Percentiles rank a stretch among this genome's conserved stretches.
Evolutionary conservation across 257 asterid species (phyloP).

Genomic region (Solanum peruvianum): DNA sequence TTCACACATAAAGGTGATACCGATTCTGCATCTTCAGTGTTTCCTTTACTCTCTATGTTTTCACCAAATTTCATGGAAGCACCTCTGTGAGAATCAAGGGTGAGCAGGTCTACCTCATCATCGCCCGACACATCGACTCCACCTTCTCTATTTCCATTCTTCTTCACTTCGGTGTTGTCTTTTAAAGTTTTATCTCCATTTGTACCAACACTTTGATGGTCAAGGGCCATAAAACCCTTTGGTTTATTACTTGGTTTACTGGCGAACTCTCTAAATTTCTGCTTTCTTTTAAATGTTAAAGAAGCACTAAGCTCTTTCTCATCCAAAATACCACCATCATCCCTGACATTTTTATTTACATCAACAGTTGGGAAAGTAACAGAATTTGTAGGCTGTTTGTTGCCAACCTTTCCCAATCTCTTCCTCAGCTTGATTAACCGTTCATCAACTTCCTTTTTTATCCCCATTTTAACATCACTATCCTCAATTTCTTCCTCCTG

Average conservation of each 20-base stretch:
- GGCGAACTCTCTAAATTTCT: conserved; percentile 35
- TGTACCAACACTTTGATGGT: conserved; percentile 1
- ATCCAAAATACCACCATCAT: conserved; percentile 15
- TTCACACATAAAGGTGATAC: conserved; percentile 4
- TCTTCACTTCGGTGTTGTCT: conserved; percentile 7
- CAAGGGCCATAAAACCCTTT: conserved; percentile 43
- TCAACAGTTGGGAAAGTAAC: conserved; percentile 14
- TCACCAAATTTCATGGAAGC: conserved; percentile 3
- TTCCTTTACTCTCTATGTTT: conserved; percentile 16
- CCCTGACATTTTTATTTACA: conserved; percentile 6
- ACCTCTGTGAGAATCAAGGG: conserved; percentile 4
- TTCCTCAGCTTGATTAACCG: conserved; percentile 40
- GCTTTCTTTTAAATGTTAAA: conserved; percentile 51
- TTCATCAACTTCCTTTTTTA: conserved; percentile 55
- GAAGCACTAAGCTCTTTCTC: conserved; percentile 18
- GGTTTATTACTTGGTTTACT: conserved; percentile 40
- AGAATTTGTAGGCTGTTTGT: conserved; percentile 17
- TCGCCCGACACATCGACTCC: conserved; percentile 9
- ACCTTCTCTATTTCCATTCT: conserved; percentile 9
- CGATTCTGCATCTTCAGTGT: background rate
- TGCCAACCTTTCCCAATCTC: conserved; percentile 25
- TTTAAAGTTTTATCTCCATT: conserved; percentile 2
- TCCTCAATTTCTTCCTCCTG: conserved; percentile 31
- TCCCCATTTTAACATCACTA: conserved; percentile 27
- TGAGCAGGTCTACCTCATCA: conserved; percentile 12